Evolutionary conservation across 2,329 filamentous ascomycete species (phyloP).

Genomic region (Trichoderma hamatum): DNA sequence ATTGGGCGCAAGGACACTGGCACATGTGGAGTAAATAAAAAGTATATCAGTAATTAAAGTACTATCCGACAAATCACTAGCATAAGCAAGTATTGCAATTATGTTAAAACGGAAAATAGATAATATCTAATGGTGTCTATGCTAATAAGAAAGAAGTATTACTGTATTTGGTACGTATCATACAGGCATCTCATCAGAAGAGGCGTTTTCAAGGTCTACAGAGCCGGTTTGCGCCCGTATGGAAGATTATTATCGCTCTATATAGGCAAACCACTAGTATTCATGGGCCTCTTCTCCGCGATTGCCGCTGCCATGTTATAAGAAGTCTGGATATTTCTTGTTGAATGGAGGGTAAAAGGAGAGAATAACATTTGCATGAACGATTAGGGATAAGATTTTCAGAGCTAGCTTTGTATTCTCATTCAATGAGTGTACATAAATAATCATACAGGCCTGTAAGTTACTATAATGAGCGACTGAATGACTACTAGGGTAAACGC

Average conservation of each 20-base stretch:
- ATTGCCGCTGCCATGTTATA: background rate
- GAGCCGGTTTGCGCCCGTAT: background rate
- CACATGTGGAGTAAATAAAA: too few species aligned
- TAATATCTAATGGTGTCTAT: too few species aligned
- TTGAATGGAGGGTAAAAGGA: background rate
- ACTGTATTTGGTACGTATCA: too few species aligned
- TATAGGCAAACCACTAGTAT: background rate
- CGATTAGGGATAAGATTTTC: background rate
- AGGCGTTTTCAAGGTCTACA: background rate
- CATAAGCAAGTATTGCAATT: too few species aligned
- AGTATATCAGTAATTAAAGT: too few species aligned
- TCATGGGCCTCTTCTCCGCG: background rate
- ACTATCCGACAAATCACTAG: too few species aligned
- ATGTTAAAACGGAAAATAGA: too few species aligned
- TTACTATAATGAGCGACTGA: background rate
- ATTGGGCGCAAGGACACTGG: too few species aligned
- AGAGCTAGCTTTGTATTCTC: background rate
- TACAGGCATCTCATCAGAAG: background rate
- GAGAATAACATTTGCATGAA: background rate
- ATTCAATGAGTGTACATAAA: background rate
- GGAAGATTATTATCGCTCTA: background rate
- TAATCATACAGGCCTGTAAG: background rate
- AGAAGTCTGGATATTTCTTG: background rate
- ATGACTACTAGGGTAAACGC: background rate
- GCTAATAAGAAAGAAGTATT: background rate